Percentiles rank a stretch among this genome's conserved stretches.
Evolutionary conservation across 2,329 filamentous ascomycete species (phyloP).

Genomic region (Phialophora chinensis): DNA sequence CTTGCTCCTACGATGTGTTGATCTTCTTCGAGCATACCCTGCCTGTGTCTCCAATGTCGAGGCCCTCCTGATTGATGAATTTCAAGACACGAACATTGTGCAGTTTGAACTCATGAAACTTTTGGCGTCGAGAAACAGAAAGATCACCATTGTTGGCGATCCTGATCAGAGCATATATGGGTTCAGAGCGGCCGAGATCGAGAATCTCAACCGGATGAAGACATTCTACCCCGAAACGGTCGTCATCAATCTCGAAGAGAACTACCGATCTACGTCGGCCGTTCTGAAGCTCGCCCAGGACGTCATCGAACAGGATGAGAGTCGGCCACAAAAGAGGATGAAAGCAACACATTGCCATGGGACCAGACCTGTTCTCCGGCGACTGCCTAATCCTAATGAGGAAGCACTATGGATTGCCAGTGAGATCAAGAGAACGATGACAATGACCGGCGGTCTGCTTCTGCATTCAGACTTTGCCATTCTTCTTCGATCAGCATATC

Average conservation of each 20-base stretch:
- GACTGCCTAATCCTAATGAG: conserved; percentile 68
- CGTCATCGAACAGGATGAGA: conserved; percentile 88
- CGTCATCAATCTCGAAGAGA: conserved; percentile 86
- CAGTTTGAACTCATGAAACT: conserved; percentile 95
- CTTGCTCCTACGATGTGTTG: conserved; percentile 79
- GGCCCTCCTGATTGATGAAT: conserved; percentile 92
- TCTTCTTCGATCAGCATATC: conserved; percentile 78
- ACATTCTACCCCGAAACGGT: conserved; percentile 77
- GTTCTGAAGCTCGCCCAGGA: conserved; percentile 81
- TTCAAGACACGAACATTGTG: conserved; percentile 94
- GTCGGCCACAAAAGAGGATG: conserved; percentile 78
- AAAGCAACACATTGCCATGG: conserved; percentile 81
- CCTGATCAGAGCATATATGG: conserved; percentile 98
- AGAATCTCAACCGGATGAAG: conserved; percentile 81
- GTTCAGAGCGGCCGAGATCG: conserved; percentile 90
- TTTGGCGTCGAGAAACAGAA: conserved; percentile 72
- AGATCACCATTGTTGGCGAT: conserved; percentile 95
- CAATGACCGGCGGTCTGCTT: conserved; percentile 75
- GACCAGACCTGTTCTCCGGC: conserved; percentile 78
- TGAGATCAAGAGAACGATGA: conserved; percentile 74
- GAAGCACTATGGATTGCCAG: conserved; percentile 90
- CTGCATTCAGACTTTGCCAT: conserved; percentile 81
- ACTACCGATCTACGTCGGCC: conserved; percentile 87
- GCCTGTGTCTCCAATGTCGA: conserved; percentile 87
- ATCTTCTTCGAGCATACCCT: conserved; percentile 75